phyloP scores from a whole-genome alignment of 306 rosid genomes.

The Styphnolobium japonicum region DNA sequence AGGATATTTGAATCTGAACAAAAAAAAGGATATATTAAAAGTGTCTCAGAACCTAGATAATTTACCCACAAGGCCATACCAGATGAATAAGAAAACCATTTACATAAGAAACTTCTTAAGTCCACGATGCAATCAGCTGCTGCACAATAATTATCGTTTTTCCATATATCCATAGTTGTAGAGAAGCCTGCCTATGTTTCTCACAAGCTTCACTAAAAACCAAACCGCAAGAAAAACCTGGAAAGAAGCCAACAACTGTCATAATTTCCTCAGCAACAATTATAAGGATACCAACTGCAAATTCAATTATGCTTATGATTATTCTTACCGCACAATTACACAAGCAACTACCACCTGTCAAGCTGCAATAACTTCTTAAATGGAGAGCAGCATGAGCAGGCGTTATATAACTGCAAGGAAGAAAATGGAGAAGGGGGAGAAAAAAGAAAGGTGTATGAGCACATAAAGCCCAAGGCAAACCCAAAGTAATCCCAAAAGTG shows the following conservation, averaged over 20 bases:
- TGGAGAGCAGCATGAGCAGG: slow-evolving; percentile 70
- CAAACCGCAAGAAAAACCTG: slow-evolving; percentile 61
- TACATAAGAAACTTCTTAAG: slow-evolving; percentile 12
- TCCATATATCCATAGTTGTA: slow-evolving; percentile 30
- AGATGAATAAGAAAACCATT: slow-evolving; percentile 30
- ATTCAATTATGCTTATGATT: neutral
- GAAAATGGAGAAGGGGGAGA: neutral
- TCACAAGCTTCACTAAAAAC: slow-evolving; percentile 50
- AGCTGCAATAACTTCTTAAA: slow-evolving; percentile 50
- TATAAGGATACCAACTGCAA: neutral
- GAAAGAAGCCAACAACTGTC: slow-evolving; percentile 5
- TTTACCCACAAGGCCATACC: slow-evolving; percentile 28
- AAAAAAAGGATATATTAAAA: neutral
- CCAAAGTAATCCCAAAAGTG: neutral
- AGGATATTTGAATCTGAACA: neutral
- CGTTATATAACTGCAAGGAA: slow-evolving; percentile 49
- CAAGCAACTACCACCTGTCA: slow-evolving; percentile 58
- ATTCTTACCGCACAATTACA: slow-evolving; percentile 56
- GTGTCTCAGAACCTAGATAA: neutral
- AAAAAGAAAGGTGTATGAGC: neutral
- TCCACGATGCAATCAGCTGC: slow-evolving; percentile 36
- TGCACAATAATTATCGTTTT: slow-evolving; percentile 36
- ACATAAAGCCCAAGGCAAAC: neutral
- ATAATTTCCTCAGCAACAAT: neutral
- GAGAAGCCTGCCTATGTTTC: slow-evolving; percentile 49